Conservation (phyloP, 768 basidiomycete genomes). For the Fibroporia radiculosa region DNA sequence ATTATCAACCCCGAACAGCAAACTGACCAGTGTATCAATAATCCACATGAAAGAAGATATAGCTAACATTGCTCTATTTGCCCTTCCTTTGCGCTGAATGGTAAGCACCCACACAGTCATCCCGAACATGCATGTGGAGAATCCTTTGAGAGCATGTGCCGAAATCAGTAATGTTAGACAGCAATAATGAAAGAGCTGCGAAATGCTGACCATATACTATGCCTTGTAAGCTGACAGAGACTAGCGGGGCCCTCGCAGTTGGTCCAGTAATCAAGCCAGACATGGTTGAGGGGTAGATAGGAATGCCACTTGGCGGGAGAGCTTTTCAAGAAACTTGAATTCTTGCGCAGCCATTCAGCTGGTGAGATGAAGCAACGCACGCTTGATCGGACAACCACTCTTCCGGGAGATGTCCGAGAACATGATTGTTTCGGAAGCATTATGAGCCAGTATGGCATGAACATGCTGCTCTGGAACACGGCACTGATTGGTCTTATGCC, state of each 20-base stretch:
- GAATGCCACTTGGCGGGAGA: no score
- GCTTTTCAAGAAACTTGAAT: no score
- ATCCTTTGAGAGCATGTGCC: neutral
- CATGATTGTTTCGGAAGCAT: no score
- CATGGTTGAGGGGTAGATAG: no score
- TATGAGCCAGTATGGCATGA: no score
- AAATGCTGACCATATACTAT: neutral
- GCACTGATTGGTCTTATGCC: no score
- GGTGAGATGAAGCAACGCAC: no score
- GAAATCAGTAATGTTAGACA: neutral
- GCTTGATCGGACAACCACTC: no score
- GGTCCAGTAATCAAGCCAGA: neutral
- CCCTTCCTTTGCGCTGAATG: neutral
- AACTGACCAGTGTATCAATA: neutral
- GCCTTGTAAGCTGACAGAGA: neutral
- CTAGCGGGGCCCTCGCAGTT: neutral
- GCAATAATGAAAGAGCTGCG: neutral
- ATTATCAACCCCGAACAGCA: neutral
- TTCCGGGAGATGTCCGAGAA: no score
- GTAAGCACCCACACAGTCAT: constrained; percentile 1
- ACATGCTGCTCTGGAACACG: no score
- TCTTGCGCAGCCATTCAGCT: no score
- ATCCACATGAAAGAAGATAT: neutral
- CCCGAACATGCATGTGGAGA: constrained; percentile 1
- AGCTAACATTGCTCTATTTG: neutral